These are phyloP conservation scores for Trebouxia sp. DNA, from an alignment of 139 green algal genomes.

Conservation along the genomic window DNA sequence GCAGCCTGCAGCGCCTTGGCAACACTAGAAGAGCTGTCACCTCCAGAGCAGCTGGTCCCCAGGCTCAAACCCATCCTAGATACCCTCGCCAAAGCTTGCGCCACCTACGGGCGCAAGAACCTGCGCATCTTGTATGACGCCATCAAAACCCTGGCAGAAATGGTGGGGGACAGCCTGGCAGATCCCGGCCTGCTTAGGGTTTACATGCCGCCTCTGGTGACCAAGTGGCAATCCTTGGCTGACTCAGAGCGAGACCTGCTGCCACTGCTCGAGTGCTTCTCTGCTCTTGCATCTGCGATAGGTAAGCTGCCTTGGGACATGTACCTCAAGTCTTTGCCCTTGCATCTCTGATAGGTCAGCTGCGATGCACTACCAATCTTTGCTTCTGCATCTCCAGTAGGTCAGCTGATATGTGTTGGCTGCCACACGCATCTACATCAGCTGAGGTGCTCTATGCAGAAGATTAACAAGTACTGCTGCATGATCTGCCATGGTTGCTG, in stretches of 20 bases:
- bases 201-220: conserved; percentile 57
- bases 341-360: too few species aligned
- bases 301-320: conserved; percentile 16
- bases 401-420: too few species aligned
- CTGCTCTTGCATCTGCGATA: conserved; percentile 47
- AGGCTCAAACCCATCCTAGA: conserved; percentile 57
- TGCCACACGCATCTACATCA: too few species aligned
- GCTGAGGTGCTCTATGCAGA: too few species aligned
- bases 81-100: conserved; percentile 53
- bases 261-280: conserved; percentile 89
- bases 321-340: not conserved
- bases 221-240: conserved; percentile 38
- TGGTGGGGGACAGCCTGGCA: conserved; percentile 38
- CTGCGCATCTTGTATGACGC: conserved; percentile 87
- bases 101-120: conserved; percentile 71
- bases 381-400: too few species aligned
- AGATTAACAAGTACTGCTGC: not conserved
- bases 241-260: conserved; percentile 75
- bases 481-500: not conserved
- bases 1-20: conserved; percentile 85
- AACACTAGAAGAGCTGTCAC: conserved; percentile 67
- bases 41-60: conserved; percentile 40
- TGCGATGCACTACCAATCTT: too few species aligned
- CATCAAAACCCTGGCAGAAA: conserved; percentile 74
- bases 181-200: conserved; percentile 39